Evolutionary conservation across 331 rosid species (phyloP).

Genomic region (Prunus yedoensis): DNA sequence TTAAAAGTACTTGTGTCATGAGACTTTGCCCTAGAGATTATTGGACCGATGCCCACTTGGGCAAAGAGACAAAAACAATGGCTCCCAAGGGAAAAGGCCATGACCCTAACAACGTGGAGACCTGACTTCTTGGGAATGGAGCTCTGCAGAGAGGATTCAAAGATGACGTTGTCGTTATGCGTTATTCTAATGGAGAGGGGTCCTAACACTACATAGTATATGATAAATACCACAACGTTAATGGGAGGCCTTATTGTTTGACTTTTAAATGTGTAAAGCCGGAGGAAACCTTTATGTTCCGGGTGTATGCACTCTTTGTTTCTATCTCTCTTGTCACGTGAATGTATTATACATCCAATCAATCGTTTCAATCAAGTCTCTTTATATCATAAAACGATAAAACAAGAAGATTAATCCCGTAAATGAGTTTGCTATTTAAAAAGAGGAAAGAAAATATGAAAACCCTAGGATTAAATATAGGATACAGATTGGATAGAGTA

Average conservation of each 20-base stretch:
- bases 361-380: too few species aligned
- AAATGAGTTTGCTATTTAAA: background rate
- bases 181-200: background rate
- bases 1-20: background rate
- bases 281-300: rapidly evolving
- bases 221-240: background rate
- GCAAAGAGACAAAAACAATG: background rate
- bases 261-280: background rate
- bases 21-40: background rate
- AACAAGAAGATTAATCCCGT: background rate
- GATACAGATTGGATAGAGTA: background rate
- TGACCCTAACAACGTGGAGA: background rate
- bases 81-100: background rate
- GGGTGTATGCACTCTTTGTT: too few species aligned
- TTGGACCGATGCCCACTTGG: background rate
- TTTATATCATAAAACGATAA: background rate
- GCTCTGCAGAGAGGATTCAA: background rate
- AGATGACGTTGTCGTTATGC: background rate
- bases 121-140: background rate
- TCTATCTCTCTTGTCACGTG: rapidly evolving
- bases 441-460: background rate
- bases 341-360: rapidly evolving
- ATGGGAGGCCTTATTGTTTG: background rate
- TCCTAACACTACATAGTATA: too few species aligned
- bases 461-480: too few species aligned